Conservation (phyloP, 1,284 basidiomycete genomes). For the Moesziomyces antarcticus region DNA sequence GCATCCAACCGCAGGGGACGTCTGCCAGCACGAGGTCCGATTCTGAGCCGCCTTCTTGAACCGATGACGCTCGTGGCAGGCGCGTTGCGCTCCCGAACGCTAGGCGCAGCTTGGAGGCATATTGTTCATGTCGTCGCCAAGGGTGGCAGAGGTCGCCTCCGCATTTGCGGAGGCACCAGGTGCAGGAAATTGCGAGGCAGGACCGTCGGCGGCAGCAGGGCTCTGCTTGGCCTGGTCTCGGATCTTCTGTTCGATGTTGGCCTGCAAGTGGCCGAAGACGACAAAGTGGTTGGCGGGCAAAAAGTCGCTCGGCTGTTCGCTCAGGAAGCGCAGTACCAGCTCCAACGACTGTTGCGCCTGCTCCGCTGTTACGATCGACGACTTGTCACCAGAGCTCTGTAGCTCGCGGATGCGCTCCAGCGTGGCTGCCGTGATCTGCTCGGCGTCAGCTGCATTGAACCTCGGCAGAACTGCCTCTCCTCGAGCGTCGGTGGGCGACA, state of each 20-base stretch:
- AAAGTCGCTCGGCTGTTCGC: slow-evolving; percentile 44
- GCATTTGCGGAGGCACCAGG: background rate
- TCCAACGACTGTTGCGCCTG: slow-evolving; percentile 40
- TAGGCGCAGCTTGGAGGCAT: too few relatives aligned
- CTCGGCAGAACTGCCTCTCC: slow-evolving; percentile 1
- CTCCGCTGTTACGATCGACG: slow-evolving; percentile 30
- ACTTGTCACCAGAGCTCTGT: slow-evolving; percentile 14
- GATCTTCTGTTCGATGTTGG: slow-evolving; percentile 44
- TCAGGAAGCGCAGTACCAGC: slow-evolving; percentile 37
- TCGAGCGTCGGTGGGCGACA: slow-evolving; percentile 27
- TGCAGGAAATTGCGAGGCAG: background rate
- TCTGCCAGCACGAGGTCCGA: too few relatives aligned
- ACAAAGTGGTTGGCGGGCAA: slow-evolving; percentile 35
- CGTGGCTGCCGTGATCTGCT: slow-evolving; percentile 19
- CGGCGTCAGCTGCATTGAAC: slow-evolving; percentile 9
- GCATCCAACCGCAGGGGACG: too few relatives aligned
- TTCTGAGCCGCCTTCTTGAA: too few relatives aligned
- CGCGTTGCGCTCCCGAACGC: too few relatives aligned
- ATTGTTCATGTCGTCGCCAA: too few relatives aligned
- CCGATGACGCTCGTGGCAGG: too few relatives aligned
- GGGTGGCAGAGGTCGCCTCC: too few relatives aligned
- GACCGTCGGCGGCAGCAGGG: background rate
- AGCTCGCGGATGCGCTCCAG: slow-evolving; percentile 20
- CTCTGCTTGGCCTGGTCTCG: slow-evolving; percentile 7
- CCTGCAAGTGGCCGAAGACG: slow-evolving; percentile 37